phyloP scores from a whole-genome alignment of 441 rosid species.

The Theobroma grandiflorum region DNA sequence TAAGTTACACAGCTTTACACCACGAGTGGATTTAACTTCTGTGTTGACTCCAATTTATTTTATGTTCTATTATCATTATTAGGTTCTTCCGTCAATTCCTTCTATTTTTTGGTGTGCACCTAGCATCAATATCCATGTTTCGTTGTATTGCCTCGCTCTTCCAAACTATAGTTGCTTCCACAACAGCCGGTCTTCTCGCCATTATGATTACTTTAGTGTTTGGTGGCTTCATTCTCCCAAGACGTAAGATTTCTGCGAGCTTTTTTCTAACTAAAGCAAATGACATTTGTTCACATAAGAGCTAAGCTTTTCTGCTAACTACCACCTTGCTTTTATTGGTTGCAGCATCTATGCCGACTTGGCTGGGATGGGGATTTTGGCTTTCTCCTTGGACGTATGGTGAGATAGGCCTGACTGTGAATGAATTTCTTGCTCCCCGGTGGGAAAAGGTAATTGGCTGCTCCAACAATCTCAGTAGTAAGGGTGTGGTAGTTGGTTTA shows the following conservation, averaged over 20 bases:
- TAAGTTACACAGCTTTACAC: not conserved
- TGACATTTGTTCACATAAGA: not conserved
- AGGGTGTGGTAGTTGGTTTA: not conserved
- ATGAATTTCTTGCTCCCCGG: slow-evolving; percentile 53
- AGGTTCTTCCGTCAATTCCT: slow-evolving; percentile 65
- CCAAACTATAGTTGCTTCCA: slow-evolving; percentile 51
- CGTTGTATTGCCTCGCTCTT: slow-evolving; percentile 53
- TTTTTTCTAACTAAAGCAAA: too few relatives aligned
- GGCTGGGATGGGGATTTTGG: slow-evolving; percentile 65
- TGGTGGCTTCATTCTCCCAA: slow-evolving; percentile 51
- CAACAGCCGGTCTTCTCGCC: slow-evolving; percentile 49
- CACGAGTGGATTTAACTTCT: not conserved
- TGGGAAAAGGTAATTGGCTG: slow-evolving; percentile 47
- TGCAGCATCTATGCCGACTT: slow-evolving; percentile 58
- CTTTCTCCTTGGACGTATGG: slow-evolving; percentile 52
- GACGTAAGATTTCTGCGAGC: slow-evolving; percentile 36
- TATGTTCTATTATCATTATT: not conserved
- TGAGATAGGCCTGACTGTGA: slow-evolving; percentile 50
- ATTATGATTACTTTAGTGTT: slow-evolving; percentile 43
- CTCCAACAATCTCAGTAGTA: not conserved
- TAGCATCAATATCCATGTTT: slow-evolving; percentile 60
- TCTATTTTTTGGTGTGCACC: slow-evolving; percentile 50
- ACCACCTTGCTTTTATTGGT: not conserved
- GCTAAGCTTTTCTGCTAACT: not conserved
- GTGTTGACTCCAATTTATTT: slow-evolving; percentile 13